phyloP scores from a whole-genome alignment of 176 grass and related monocot species.

The Metroxylon sagu region DNA sequence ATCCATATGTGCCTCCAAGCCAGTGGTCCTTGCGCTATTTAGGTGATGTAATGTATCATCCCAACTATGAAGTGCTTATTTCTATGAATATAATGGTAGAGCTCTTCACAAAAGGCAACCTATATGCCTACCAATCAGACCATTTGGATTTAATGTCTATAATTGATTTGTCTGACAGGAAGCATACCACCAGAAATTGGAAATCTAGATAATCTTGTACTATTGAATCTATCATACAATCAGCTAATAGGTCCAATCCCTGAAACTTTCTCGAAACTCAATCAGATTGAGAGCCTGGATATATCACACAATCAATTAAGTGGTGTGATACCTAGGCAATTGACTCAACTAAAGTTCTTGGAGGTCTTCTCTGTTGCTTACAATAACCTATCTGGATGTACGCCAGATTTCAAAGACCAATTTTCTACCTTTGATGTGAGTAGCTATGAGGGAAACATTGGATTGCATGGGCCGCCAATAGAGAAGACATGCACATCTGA shows the following conservation, averaged over 20 bases:
- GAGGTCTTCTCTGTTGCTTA: slow-evolving; percentile 1
- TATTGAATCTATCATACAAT: slow-evolving; percentile 24
- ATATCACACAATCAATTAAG: slow-evolving; percentile 23
- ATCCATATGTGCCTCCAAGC: too few species aligned
- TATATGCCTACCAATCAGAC: background rate
- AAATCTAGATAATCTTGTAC: slow-evolving; percentile 5
- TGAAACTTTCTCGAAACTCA: background rate
- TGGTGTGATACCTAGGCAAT: background rate
- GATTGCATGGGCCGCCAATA: background rate
- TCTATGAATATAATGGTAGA: background rate
- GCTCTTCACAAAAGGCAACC: slow-evolving; percentile 13
- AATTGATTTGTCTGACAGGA: slow-evolving; percentile 19
- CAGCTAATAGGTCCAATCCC: slow-evolving; percentile 8
- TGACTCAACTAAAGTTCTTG: too few species aligned
- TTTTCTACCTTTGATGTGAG: slow-evolving; percentile 3
- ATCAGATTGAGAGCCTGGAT: slow-evolving; percentile 16
- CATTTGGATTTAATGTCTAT: background rate
- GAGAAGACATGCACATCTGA: background rate
- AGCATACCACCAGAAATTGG: slow-evolving; percentile 15
- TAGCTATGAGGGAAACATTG: slow-evolving; percentile 12
- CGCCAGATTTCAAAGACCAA: slow-evolving; percentile 1
- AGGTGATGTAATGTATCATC: background rate
- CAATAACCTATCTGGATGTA: slow-evolving; percentile 29
- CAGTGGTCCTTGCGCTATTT: background rate
- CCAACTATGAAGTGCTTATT: too few species aligned